Percentiles rank a stretch among this genome's conserved stretches.
These are phyloP conservation scores for Ascosphaera acerosa DNA, from an alignment of 2,329 filamentous ascomycete species.

Conservation along the genomic window DNA sequence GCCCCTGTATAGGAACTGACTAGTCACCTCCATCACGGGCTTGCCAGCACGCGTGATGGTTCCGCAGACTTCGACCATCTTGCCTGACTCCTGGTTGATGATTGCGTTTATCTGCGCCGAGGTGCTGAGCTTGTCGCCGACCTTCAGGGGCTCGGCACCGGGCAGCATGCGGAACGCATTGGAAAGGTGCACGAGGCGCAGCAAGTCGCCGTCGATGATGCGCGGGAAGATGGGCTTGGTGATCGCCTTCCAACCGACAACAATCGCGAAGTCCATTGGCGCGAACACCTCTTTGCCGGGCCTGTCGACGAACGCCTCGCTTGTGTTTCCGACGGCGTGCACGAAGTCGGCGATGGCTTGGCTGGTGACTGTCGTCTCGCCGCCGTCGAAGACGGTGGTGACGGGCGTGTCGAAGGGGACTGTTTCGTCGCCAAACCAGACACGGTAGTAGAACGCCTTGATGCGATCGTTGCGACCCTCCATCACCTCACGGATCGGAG, in stretches of 20 bases:
- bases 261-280: constrained; percentile 96
- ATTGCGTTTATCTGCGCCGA: constrained; percentile 93
- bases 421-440: constrained; percentile 80
- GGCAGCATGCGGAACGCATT: constrained; percentile 98
- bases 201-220: constrained; percentile 79
- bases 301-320: constrained; percentile 87
- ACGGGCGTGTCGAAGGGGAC: constrained; percentile 67
- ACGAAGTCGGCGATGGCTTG: constrained; percentile 96
- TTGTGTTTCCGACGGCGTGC: constrained; percentile 94
- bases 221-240: constrained; percentile 98
- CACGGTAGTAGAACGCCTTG: constrained; percentile 97
- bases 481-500: constrained; percentile 96
- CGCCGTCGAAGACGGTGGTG: constrained; percentile 73
- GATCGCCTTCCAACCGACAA: constrained; percentile 97
- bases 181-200: constrained; percentile 89
- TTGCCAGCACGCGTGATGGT: constrained; percentile 67
- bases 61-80: constrained; percentile 99
- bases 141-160: constrained; percentile 81
- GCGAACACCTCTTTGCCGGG: constrained; percentile 85
- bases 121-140: constrained; percentile 76
- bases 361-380: constrained; percentile 60
- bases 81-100: constrained; percentile 92
- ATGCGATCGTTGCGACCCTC: constrained; percentile 86
- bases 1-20: constrained; percentile 91
- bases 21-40: constrained; percentile 94